Conservation (phyloP, 139 green algal genomes). For the Chlamydomonas incerta region DNA sequence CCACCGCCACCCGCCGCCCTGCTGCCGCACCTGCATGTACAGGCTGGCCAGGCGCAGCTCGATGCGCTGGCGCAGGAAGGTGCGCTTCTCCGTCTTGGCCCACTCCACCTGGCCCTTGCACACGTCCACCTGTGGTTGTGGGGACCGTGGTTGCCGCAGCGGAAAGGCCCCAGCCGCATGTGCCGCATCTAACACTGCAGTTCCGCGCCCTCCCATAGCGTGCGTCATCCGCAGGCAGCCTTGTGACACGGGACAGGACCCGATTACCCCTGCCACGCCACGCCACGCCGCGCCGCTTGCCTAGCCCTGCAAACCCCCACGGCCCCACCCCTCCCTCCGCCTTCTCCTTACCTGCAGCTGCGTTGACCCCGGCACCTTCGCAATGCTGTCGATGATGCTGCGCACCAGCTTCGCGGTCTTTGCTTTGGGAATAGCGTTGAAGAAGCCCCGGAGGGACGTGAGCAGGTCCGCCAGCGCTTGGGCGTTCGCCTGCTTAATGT, state of each 20-base stretch:
- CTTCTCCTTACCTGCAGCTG: slow-evolving; percentile 81
- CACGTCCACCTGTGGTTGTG: slow-evolving; percentile 92
- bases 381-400: slow-evolving; percentile 94
- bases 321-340: neutral
- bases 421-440: slow-evolving; percentile 93
- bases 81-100: slow-evolving; percentile 94
- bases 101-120: slow-evolving; percentile 96
- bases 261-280: too few species aligned
- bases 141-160: too few species aligned
- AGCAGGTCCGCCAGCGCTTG: slow-evolving; percentile 82
- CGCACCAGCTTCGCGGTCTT: slow-evolving; percentile 99
- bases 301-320: neutral
- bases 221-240: too few species aligned
- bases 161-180: too few species aligned
- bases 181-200: too few species aligned
- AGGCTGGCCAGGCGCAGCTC: slow-evolving; percentile 91
- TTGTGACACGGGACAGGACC: too few species aligned
- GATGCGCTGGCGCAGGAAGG: slow-evolving; percentile 96
- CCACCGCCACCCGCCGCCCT: too few species aligned
- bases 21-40: slow-evolving; percentile 73
- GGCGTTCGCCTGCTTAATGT: slow-evolving; percentile 80
- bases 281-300: neutral
- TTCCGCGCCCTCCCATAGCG: too few species aligned
- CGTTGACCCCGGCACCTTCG: slow-evolving; percentile 88
- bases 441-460: slow-evolving; percentile 88